Evolutionary conservation across 2,329 filamentous ascomycete genomes (phyloP).

Genomic region (Penicillium glabrum): DNA sequence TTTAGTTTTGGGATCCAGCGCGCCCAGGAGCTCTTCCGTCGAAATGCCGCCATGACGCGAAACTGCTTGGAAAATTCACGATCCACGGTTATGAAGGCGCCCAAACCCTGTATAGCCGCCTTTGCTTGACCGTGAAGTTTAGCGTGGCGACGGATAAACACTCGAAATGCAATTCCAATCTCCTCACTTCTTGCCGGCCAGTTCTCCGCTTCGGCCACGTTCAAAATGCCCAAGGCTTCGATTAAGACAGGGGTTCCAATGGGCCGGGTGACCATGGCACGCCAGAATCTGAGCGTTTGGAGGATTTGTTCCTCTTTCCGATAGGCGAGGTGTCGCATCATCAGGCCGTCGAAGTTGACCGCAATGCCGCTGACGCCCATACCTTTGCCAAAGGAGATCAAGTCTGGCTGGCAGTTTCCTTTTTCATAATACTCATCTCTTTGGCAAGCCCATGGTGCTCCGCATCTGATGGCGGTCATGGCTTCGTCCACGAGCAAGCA

Average conservation of each 20-base stretch:
- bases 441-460: conserved; percentile 1
- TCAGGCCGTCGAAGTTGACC: conserved; percentile 1
- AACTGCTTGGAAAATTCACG: not conserved
- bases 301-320: not conserved
- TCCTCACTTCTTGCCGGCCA: conserved; percentile 2
- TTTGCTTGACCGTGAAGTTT: not conserved
- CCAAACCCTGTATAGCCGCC: not conserved
- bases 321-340: not conserved
- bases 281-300: not conserved
- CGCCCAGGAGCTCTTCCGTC: not conserved
- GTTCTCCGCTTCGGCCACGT: not conserved
- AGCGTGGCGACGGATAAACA: not conserved
- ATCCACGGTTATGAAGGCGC: not conserved
- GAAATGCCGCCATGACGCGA: conserved; percentile 1
- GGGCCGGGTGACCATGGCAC: not conserved
- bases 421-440: conserved; percentile 1
- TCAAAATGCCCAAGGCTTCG: not conserved
- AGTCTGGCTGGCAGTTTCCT: not conserved
- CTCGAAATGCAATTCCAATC: not conserved
- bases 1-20: conserved; percentile 1
- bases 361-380: not conserved
- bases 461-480: conserved; percentile 3
- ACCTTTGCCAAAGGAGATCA: conserved; percentile 2
- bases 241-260: not conserved
- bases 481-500: conserved; percentile 4